Evolutionary conservation across 805 yeast species (phyloP).

Genomic region (Candida pini): DNA sequence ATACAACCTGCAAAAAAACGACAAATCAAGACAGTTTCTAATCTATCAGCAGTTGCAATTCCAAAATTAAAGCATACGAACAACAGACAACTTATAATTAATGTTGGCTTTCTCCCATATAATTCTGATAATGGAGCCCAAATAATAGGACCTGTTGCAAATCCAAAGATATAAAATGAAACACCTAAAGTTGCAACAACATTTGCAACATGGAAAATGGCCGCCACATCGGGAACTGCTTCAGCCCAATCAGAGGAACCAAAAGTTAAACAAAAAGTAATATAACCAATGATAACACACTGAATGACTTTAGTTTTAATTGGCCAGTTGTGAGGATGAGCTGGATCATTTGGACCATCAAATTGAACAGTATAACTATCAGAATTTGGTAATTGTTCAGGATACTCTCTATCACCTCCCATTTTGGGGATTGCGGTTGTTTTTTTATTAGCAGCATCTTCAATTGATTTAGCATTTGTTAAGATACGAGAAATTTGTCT

Average conservation of each 20-base stretch:
- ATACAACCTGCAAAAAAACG: slow-evolving; percentile 76
- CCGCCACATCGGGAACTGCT: slow-evolving; percentile 44
- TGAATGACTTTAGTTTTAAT: slow-evolving; percentile 36
- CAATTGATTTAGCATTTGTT: slow-evolving; percentile 32
- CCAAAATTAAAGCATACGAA: slow-evolving; percentile 62
- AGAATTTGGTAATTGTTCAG: slow-evolving; percentile 53
- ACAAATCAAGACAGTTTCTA: slow-evolving; percentile 71
- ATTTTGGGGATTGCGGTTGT: slow-evolving; percentile 42
- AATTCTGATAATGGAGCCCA: slow-evolving; percentile 89
- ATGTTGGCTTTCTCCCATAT: slow-evolving; percentile 62
- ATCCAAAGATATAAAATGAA: slow-evolving; percentile 83
- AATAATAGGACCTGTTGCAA: slow-evolving; percentile 85
- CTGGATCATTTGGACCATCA: slow-evolving; percentile 76
- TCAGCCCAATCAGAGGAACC: slow-evolving; percentile 83
- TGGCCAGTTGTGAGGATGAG: slow-evolving; percentile 78
- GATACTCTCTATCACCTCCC: slow-evolving; percentile 65
- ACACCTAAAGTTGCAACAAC: slow-evolving; percentile 73
- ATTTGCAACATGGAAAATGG: slow-evolving; percentile 50
- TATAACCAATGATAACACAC: slow-evolving; percentile 40
- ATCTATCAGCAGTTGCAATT: slow-evolving; percentile 69
- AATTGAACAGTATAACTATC: slow-evolving; percentile 60
- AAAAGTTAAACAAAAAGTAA: slow-evolving; percentile 52
- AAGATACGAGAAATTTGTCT: slow-evolving; percentile 34
- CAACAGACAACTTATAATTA: slow-evolving; percentile 52
- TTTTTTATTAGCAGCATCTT: slow-evolving; percentile 25